Percentiles rank a stretch among this genome's conserved stretches.
Evolutionary conservation across 441 rosid genomes (phyloP).

Genomic region (Raphanus hybrid): DNA sequence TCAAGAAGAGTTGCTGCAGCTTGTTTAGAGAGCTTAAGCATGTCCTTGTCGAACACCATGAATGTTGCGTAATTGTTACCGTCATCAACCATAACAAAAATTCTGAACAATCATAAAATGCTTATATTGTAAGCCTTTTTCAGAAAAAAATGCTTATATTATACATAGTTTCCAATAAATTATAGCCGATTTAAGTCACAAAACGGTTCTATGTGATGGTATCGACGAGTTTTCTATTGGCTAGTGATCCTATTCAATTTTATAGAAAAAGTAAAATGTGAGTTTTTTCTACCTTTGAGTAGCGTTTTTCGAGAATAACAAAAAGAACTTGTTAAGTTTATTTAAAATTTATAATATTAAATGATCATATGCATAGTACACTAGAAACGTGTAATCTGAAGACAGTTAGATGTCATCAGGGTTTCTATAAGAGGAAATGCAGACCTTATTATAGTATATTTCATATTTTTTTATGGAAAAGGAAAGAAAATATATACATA

Average conservation of each 20-base stretch:
- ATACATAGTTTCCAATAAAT: neutral
- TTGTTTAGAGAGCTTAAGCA: no score
- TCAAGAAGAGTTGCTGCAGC: no score
- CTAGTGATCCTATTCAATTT: neutral
- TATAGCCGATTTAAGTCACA: neutral
- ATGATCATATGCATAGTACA: conserved; percentile 23
- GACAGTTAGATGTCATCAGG: conserved; percentile 25
- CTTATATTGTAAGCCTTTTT: no score
- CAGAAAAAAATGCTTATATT: no score
- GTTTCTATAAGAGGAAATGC: conserved; percentile 37
- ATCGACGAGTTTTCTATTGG: neutral
- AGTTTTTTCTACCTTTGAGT: neutral
- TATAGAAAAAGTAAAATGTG: neutral
- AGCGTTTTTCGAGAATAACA: neutral
- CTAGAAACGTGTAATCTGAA: conserved; percentile 34
- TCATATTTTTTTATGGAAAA: conserved; percentile 11
- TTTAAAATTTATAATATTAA: neutral
- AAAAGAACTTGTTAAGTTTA: neutral
- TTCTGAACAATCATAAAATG: neutral
- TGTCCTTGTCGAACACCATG: no score
- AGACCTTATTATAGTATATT: conserved; percentile 17
- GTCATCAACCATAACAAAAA: no score
- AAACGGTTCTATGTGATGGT: neutral
- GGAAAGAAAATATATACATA: neutral
- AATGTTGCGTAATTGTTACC: no score